Evolutionary conservation across 306 rosid species (phyloP), one percentile per base, ranked within the genome.

Genomic region (Cucurbita argyrosperma): DNA sequence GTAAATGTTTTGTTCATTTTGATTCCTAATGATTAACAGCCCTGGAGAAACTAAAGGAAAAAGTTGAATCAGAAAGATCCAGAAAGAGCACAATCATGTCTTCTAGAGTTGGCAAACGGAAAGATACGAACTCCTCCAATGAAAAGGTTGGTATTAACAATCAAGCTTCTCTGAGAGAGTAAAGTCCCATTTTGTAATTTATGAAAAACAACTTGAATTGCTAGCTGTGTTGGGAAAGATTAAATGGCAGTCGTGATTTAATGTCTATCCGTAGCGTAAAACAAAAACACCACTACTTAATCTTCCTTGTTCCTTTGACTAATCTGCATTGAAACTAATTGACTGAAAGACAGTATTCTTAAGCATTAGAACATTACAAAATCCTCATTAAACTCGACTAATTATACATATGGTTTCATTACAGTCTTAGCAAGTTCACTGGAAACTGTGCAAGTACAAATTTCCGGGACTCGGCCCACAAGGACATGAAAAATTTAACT

Each of bases 11-110:
- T 62, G 39, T 40, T 43, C 53, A 46, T 6, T 23, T 52, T 10
- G 65, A 63, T 76, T 60, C 45, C 35, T 18, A 50, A 16, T 54
- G 74, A 61, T 74, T 79, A 79, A 77, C 90, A 89, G 96, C 96
- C 10, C 78, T 89, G 45, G 76, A 85, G 81, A 89, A 84, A 87
- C 72, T 83, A 72, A 89, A 89, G 80, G 89, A 82, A 78, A 81
- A 53, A 5, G 77, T 89, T 77, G 87, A 81, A 76, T 70, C 43
- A 43, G 88, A 87, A 87, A 77, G 80, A 58, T 79, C 83, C 51
- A 86, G 50, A 84, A 91, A 88, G 77, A 76, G 83, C 51, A 80
- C 81, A 83, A 19, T 79, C 78, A 83, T 76, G 76, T 71, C 76
- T 74, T 74, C 78, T 38, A 57, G 74, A 78, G 46, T 30, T 37